Evolutionary conservation across 2,329 filamentous ascomycete species (phyloP).

Genomic region (Fusarium kyushuense): DNA sequence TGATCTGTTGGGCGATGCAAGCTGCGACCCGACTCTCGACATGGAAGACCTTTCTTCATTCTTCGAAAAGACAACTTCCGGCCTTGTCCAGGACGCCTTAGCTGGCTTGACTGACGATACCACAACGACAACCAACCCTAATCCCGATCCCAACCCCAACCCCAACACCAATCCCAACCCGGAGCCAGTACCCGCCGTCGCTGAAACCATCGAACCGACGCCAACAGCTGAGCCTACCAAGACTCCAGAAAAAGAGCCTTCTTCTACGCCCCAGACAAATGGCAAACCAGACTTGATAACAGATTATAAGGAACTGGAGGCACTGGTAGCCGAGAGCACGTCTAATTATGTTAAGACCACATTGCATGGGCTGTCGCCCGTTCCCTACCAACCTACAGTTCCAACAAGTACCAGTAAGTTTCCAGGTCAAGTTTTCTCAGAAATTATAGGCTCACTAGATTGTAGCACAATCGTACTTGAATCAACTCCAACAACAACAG

Average conservation of each 20-base stretch:
- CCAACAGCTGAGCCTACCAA: slow-evolving; percentile 39
- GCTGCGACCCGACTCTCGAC: slow-evolving; percentile 52
- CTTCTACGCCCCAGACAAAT: slow-evolving; percentile 45
- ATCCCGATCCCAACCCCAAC: slow-evolving; percentile 28
- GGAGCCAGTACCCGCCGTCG: slow-evolving; percentile 21
- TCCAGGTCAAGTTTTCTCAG: not conserved
- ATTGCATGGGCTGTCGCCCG: slow-evolving; percentile 57
- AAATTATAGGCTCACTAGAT: slow-evolving; percentile 48
- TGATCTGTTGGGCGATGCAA: slow-evolving; percentile 47
- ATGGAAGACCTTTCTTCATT: slow-evolving; percentile 58
- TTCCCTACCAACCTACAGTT: slow-evolving; percentile 58
- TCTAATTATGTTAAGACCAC: slow-evolving; percentile 60
- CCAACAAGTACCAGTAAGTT: slow-evolving; percentile 55
- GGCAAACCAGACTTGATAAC: slow-evolving; percentile 52
- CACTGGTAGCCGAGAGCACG: slow-evolving; percentile 59
- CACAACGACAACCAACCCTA: not conserved
- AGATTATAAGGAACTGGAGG: slow-evolving; percentile 59
- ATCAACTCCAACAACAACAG: slow-evolving; percentile 55
- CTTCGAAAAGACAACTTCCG: slow-evolving; percentile 58
- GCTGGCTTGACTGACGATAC: slow-evolving; percentile 53
- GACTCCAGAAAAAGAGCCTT: slow-evolving; percentile 44
- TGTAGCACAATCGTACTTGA: slow-evolving; percentile 54
- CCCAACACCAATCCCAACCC: slow-evolving; percentile 40
- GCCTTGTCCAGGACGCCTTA: slow-evolving; percentile 56
- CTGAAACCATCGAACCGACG: slow-evolving; percentile 41